Evolutionary conservation across 371 early-diverging fungal species (phyloP).

Genomic region (Fennellomyces sp.): DNA sequence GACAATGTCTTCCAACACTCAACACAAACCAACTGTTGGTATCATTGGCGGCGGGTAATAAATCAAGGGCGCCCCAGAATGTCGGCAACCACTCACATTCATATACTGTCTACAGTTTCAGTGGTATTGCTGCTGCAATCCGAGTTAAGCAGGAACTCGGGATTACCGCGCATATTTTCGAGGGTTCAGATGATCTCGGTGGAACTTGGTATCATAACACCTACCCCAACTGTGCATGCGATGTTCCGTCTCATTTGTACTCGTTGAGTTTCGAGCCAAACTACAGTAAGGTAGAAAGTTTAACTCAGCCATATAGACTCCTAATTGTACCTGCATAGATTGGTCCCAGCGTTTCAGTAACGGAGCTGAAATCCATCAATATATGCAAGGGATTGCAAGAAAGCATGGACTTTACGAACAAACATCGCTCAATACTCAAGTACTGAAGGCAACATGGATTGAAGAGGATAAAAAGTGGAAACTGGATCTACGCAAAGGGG

Average conservation of each 20-base stretch:
- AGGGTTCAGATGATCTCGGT: conserved; percentile 55
- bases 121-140: conserved; percentile 44
- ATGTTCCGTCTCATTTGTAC: conserved; percentile 46
- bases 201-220: conserved; percentile 67
- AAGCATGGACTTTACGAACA: conserved; percentile 48
- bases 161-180: conserved; percentile 50
- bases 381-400: conserved; percentile 47
- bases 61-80: no score
- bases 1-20: no score
- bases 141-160: conserved; percentile 53
- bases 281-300: conserved; percentile 25
- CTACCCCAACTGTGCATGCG: conserved; percentile 7
- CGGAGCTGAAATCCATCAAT: conserved; percentile 52
- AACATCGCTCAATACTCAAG: conserved; percentile 51
- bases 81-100: no score
- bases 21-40: no score
- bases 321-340: conserved; percentile 42
- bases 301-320: conserved; percentile 30
- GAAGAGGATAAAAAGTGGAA: conserved; percentile 50
- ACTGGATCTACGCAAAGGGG: conserved; percentile 15
- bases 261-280: conserved; percentile 50
- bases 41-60: no score
- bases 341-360: conserved; percentile 49
- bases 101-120: background rate
- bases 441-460: conserved; percentile 46